phyloP scores from a whole-genome alignment of 257 asterid species.

The Solanum sejunctum region DNA sequence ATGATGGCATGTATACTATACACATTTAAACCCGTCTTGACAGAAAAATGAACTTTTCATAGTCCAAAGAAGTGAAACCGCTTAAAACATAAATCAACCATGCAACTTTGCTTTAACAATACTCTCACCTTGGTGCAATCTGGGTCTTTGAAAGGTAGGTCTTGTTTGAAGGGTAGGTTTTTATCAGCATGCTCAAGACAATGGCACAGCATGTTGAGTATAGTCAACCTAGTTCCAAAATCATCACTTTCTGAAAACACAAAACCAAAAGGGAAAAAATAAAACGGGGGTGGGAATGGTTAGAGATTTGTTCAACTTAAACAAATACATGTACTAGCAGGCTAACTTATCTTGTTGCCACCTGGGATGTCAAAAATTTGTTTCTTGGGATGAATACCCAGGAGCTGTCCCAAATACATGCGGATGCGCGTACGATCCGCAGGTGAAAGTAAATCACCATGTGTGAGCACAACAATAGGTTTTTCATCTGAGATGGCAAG shows the following conservation, averaged over 20 bases:
- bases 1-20: neutral
- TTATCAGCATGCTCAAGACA: conserved; percentile 73
- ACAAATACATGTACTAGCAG: neutral
- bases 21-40: neutral
- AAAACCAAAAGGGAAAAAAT: neutral
- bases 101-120: neutral
- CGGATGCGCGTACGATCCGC: conserved; percentile 49
- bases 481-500: conserved; percentile 49
- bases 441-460: conserved; percentile 68
- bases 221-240: conserved; percentile 28
- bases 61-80: neutral
- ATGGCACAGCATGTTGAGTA: conserved; percentile 36
- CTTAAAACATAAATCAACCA: neutral
- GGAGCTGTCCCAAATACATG: conserved; percentile 47
- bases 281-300: neutral
- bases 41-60: neutral
- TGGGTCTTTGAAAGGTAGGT: conserved; percentile 1
- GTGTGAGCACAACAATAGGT: conserved; percentile 78
- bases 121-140: conserved; percentile 27
- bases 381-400: conserved; percentile 55
- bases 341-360: neutral
- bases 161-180: conserved; percentile 24
- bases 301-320: neutral
- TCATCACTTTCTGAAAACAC: conserved; percentile 40
- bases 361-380: conserved; percentile 89